Conservation (phyloP, 139 green algal genomes). For the Spirogloea muscicola region DNA sequence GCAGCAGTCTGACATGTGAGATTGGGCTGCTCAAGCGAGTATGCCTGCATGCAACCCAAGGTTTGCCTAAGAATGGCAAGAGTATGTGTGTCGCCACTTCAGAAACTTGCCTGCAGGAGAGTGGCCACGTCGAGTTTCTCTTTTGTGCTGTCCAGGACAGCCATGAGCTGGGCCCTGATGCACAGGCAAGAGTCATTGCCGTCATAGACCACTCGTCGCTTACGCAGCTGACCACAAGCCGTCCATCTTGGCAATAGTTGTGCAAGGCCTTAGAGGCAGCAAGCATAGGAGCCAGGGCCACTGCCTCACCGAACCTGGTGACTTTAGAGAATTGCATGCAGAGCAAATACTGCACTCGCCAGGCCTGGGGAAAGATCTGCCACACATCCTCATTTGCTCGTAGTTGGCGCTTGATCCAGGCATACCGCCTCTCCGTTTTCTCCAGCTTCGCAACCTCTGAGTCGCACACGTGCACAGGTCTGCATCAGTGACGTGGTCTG, state of each 20-base stretch:
- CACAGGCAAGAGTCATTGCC: too few relatives aligned
- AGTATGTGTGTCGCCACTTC: too few relatives aligned
- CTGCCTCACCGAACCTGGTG: too few relatives aligned
- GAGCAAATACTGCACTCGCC: slow-evolving; percentile 78
- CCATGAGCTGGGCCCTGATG: slow-evolving; percentile 75
- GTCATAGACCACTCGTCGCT: too few relatives aligned
- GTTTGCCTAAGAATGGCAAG: too few relatives aligned
- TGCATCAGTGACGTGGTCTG: background rate
- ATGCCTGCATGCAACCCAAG: too few relatives aligned
- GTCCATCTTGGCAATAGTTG: too few relatives aligned
- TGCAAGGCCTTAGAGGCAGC: too few relatives aligned
- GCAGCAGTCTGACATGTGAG: too few relatives aligned
- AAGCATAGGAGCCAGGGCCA: too few relatives aligned
- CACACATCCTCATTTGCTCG: slow-evolving; percentile 63
- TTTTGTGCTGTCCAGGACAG: slow-evolving; percentile 63
- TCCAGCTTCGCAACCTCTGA: slow-evolving; percentile 78
- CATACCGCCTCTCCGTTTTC: slow-evolving; percentile 80
- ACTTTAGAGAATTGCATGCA: slow-evolving; percentile 89
- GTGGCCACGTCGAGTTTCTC: slow-evolving; percentile 64
- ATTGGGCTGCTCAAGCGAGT: too few relatives aligned
- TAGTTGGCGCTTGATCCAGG: slow-evolving; percentile 67
- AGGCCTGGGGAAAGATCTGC: slow-evolving; percentile 84
- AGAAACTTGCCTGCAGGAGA: slow-evolving; percentile 63
- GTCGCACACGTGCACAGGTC: slow-evolving; percentile 6
- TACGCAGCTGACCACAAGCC: too few relatives aligned